Base-by-base conservation (phyloP, 768 basidiomycete genomes). In the Lactarius deliciosus region DNA sequence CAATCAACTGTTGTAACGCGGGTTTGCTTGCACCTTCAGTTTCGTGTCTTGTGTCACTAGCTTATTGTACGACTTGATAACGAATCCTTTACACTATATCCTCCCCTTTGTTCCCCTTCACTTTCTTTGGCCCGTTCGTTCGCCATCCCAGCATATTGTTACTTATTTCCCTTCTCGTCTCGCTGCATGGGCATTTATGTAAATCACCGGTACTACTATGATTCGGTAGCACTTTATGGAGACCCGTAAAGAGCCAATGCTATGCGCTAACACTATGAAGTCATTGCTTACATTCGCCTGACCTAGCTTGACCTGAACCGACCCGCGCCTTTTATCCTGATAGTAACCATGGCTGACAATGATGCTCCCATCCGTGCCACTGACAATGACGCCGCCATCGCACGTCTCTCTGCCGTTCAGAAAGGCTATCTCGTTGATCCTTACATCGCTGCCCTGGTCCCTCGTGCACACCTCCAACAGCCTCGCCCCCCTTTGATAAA, bases 401-500 rank as follows among this genome's bases (percentile, higher is more conserved):
- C 92, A n/a, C 84, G 92, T 22, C 78, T 91, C 11, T 97, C 94
- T n/a, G 94, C 96, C 18, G 86, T 88, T 8, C 83, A 83, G 64
- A 87, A 88, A 70, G 82, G 83, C n/a, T 98, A 98, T 74, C 76
- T 97, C 25, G 64, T 78, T 5, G 96, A 97, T 75, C 86, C 89
- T 6, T 97, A 84, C 75, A 83, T 92, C 63, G 76, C 79, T 6
- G 73, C 81, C 60, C 81, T 98, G 64, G 83, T 95, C 58, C 85
- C 88, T 41, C 83, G 89, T 15, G 81, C 88, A 2, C 86, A 87
- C 72, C 77, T 86, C 53, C 82, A 84, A 61, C 81, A 83, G 2
- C 64, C 76, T 3, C 82, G 90, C 1, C 89, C 95, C 1, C 96
- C 96, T 0, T 77, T 98, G 72, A 98, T 98, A 81, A 98, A 98